Conservation (phyloP, 2,329 filamentous ascomycete species). For the Biscogniauxia mediterranea region DNA sequence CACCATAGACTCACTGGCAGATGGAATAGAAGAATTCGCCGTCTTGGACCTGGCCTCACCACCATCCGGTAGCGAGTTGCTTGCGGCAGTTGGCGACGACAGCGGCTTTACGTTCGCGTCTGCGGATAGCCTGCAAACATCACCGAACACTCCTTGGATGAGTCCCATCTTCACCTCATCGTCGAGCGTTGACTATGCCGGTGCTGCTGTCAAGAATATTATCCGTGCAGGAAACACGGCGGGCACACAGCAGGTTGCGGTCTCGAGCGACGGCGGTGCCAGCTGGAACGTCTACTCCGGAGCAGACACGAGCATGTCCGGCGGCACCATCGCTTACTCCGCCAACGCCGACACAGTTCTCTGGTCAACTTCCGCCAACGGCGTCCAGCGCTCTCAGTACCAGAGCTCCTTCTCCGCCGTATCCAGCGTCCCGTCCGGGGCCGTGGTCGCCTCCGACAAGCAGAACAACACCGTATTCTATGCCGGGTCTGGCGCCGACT, state of each 20-base stretch:
- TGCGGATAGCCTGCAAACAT: slow-evolving; percentile 36
- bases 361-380: slow-evolving; percentile 43
- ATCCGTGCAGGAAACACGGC: slow-evolving; percentile 49
- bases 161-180: slow-evolving; percentile 46
- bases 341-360: slow-evolving; percentile 49
- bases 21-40: slow-evolving; percentile 55
- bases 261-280: slow-evolving; percentile 49
- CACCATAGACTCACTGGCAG: slow-evolving; percentile 49
- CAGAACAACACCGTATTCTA: slow-evolving; percentile 53
- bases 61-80: slow-evolving; percentile 49
- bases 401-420: slow-evolving; percentile 44
- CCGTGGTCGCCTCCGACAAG: slow-evolving; percentile 55
- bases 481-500: slow-evolving; percentile 42
- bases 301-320: slow-evolving; percentile 41
- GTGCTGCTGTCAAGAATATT: slow-evolving; percentile 44
- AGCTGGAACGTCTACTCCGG: slow-evolving; percentile 49
- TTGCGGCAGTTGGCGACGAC: slow-evolving; percentile 51
- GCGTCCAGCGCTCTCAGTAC: slow-evolving; percentile 43
- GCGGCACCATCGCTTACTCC: slow-evolving; percentile 49
- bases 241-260: slow-evolving; percentile 44
- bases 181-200: slow-evolving; percentile 48
- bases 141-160: slow-evolving; percentile 46
- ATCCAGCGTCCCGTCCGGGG: slow-evolving; percentile 42
- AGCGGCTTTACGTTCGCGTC: slow-evolving; percentile 49
- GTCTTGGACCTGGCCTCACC: slow-evolving; percentile 48